Conservation (phyloP, 768 basidiomycete species). For the Tulasnella sp. region DNA sequence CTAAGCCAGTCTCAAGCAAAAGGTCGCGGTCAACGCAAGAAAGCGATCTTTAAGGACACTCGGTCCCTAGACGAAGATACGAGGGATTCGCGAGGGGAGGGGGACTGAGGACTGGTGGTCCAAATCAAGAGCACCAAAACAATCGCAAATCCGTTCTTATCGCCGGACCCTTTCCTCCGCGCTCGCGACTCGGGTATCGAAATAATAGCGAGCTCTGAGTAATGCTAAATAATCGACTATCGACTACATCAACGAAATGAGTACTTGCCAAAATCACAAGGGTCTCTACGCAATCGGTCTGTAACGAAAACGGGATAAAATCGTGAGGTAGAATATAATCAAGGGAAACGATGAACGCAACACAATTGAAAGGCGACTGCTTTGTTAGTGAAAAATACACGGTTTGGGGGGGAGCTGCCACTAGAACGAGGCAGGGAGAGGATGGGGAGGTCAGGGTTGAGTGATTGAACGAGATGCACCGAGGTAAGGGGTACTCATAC, state of each 20-base stretch:
- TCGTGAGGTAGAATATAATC: neutral
- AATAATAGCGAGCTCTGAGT: too few species aligned
- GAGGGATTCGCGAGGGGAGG: neutral
- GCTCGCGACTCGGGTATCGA: too few species aligned
- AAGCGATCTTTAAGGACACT: neutral
- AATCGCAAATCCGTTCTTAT: neutral
- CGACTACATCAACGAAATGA: neutral
- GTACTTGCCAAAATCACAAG: neutral
- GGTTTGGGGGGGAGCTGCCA: neutral
- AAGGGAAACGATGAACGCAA: neutral
- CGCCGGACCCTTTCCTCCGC: neutral
- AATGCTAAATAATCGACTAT: too few species aligned
- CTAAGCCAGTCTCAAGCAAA: neutral
- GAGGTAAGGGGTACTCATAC: neutral
- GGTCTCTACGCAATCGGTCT: neutral
- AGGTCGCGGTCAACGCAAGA: neutral
- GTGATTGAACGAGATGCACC: neutral
- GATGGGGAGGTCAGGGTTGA: neutral
- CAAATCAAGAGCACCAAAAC: neutral
- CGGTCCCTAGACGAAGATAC: neutral
- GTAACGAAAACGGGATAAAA: neutral
- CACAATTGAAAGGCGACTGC: neutral
- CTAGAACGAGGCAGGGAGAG: neutral
- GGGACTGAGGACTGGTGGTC: neutral
- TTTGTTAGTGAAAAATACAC: neutral